These are phyloP conservation scores for Echeveria elegans DNA, from an alignment of 164 flowering plant species.

Conservation along the genomic window DNA sequence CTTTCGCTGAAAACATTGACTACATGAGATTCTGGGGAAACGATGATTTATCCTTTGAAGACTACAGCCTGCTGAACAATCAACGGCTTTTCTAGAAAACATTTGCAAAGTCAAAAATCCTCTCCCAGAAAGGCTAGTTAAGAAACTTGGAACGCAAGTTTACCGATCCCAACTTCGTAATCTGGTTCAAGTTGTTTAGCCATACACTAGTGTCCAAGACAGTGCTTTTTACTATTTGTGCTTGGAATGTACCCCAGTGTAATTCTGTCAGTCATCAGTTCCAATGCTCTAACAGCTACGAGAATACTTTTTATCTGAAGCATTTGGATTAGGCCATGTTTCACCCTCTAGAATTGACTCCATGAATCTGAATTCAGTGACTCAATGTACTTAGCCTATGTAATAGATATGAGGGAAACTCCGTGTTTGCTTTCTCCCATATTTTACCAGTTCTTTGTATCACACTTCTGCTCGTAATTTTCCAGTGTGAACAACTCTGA, in stretches of 20 bases:
- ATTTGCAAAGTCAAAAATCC: constrained; percentile 1
- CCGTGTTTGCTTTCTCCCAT: neutral
- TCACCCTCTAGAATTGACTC: neutral
- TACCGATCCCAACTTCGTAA: constrained; percentile 18
- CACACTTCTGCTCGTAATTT: neutral
- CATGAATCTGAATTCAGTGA: no score
- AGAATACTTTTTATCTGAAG: neutral
- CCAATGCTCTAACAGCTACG: neutral
- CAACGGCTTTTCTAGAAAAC: constrained; percentile 18
- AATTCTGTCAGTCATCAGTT: neutral
- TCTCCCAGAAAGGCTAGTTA: constrained; percentile 19
- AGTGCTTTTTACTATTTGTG: constrained; percentile 51
- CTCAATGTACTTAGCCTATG: neutral
- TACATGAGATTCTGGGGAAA: constrained; percentile 32
- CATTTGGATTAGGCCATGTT: neutral
- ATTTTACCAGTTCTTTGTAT: neutral
- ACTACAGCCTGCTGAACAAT: constrained; percentile 26
- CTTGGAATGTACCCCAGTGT: constrained; percentile 20
- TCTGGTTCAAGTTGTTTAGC: neutral
- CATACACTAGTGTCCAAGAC: constrained; percentile 28
- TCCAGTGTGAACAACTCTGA: neutral
- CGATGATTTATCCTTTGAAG: constrained; percentile 31
- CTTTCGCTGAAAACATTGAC: constrained; percentile 28
- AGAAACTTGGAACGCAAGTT: constrained; percentile 29
- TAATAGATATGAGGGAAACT: neutral